phyloP scores from a whole-genome alignment of 306 rosid species.

The Vicia villosa region DNA sequence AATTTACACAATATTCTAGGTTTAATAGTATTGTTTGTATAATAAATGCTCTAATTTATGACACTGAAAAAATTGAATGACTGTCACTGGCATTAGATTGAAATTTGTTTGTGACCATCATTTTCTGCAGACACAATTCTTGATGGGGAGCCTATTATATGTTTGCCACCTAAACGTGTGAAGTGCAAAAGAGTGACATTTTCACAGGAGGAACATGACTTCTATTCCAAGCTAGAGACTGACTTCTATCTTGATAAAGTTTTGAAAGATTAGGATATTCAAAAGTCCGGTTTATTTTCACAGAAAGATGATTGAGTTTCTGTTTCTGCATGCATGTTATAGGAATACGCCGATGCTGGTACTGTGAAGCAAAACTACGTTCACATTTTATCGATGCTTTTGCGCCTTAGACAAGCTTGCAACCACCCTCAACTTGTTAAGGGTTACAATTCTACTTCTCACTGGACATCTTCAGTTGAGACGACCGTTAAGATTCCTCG shows the following conservation, averaged over 20 bases:
- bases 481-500: constrained; percentile 76
- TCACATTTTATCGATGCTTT: constrained; percentile 89
- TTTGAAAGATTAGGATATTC: constrained; percentile 34
- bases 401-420: constrained; percentile 99
- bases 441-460: constrained; percentile 66
- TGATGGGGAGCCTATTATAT: constrained; percentile 89
- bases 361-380: constrained; percentile 99
- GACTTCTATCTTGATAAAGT: constrained; percentile 48
- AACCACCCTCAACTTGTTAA: constrained; percentile 94
- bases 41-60: no score
- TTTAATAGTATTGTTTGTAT: no score
- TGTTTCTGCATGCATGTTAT: constrained; percentile 22
- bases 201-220: constrained; percentile 82
- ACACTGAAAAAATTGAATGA: constrained; percentile 21
- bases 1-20: no score
- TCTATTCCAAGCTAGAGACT: constrained; percentile 86
- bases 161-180: constrained; percentile 74
- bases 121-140: constrained; percentile 74
- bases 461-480: constrained; percentile 80
- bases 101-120: constrained; percentile 30
- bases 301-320: constrained; percentile 1
- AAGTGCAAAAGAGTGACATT: constrained; percentile 84
- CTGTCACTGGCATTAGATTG: constrained; percentile 12
- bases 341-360: no score
- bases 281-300: background rate